Evolutionary conservation across 805 yeast species (phyloP), one percentile per base, ranked within the genome.

Genomic region (Myxozyma udenii): DNA sequence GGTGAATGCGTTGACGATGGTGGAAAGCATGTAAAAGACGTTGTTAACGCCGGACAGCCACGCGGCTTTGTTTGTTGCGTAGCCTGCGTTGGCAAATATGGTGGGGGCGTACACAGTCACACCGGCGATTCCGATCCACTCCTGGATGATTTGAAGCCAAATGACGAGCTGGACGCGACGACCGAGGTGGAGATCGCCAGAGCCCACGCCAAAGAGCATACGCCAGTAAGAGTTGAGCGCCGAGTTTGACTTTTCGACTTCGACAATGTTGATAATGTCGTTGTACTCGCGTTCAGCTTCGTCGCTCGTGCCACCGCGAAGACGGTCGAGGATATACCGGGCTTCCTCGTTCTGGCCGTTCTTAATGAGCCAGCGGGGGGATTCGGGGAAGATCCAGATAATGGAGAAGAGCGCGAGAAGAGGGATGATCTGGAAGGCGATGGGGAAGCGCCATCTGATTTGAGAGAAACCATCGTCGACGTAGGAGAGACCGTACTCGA

Each of bases 361-460:
- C 63, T 80, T 80, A 11, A 87, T 87, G 64, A 77, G 83, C 67
- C 74, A 88, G 53, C 96, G 73, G 0, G 96, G 96, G 38, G 88
- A 79, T 65, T 88, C 96, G 0, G 96, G 96, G 26, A 87, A 69
- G 36, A 79, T 75, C 51, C 70, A 62, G 33, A 71, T 71, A 16
- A 24, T 70, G 23, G 41, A 82, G 82, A 84, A 87, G 84, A 28
- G 83, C 66, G 48, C 83, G 64, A 43, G 83, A 68, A 50, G 83
- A 62, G 81, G 81, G 32, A 82, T 53, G 51, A 80, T 73, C 67
- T 84, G 89, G 64, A 83, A 71, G 0, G 84, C 81, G 54, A 84
- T 74, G n/a, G 88, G 87, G 63, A 84, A 74, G 71, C 89, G 78
- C 87, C 88, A 84, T 19, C 81, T 71, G 35, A 73, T 66, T 11